A percentile compares a stretch with the other conserved stretches of the same genome.
These are phyloP conservation scores for Axilococcus clingmanii DNA, from an alignment of 139 green algal species.

Conservation along the genomic window DNA sequence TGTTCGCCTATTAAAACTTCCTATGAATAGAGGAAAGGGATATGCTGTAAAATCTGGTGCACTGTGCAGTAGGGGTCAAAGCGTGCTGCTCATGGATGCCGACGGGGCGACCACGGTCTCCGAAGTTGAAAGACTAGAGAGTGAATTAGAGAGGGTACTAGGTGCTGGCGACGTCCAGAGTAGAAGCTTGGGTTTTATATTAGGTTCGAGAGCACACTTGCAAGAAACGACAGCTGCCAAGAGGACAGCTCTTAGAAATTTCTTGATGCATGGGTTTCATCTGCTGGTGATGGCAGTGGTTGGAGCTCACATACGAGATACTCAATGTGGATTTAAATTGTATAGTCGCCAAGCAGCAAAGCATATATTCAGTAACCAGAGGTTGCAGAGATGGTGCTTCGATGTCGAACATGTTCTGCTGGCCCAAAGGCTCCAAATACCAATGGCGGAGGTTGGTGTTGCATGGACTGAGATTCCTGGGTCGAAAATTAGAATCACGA, in stretches of 20 bases:
- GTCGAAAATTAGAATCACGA: conserved; percentile 83
- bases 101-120: conserved; percentile 76
- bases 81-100: conserved; percentile 80
- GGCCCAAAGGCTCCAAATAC: conserved; percentile 55
- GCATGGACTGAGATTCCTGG: conserved; percentile 92
- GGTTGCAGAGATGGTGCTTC: conserved; percentile 94
- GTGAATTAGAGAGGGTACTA: conserved; percentile 23
- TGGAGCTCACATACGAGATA: conserved; percentile 63
- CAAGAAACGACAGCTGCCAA: conserved; percentile 42
- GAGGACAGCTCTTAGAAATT: conserved; percentile 58
- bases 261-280: conserved; percentile 88
- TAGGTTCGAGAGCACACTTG: conserved; percentile 58
- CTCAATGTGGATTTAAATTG: conserved; percentile 96
- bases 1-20: conserved; percentile 69
- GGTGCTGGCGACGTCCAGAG: background rate
- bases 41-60: conserved; percentile 14
- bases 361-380: conserved; percentile 74
- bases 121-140: conserved; percentile 78
- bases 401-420: conserved; percentile 93
- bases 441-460: conserved; percentile 55
- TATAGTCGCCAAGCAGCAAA: conserved; percentile 71
- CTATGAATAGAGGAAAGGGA: conserved; percentile 77
- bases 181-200: conserved; percentile 6
- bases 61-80: conserved; percentile 24
- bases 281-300: conserved; percentile 70